Evolutionary conservation across 345 rosid species (phyloP).

Genomic region (Eucalyptus pauciflora): DNA sequence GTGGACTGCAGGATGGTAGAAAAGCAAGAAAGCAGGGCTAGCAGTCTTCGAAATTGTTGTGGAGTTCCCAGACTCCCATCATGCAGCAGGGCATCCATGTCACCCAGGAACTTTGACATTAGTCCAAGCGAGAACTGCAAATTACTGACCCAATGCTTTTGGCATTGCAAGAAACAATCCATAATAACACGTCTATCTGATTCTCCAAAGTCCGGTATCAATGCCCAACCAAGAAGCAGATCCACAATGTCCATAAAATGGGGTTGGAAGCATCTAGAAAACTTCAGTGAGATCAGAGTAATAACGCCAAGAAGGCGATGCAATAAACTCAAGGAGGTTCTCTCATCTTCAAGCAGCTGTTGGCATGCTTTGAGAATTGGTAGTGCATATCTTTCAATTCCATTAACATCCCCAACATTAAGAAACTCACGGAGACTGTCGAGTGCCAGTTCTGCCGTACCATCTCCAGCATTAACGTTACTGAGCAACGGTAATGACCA

Average conservation of each 20-base stretch:
- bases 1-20: constrained; percentile 75
- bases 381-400: constrained; percentile 65
- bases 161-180: constrained; percentile 90
- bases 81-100: constrained; percentile 81
- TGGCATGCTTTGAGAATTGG: constrained; percentile 78
- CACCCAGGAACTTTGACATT: constrained; percentile 67
- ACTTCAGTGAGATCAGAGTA: constrained; percentile 66
- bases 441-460: constrained; percentile 53
- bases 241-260: constrained; percentile 87
- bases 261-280: constrained; percentile 66
- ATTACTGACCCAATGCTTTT: constrained; percentile 81
- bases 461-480: constrained; percentile 55
- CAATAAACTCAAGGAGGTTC: constrained; percentile 73
- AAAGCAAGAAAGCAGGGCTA: constrained; percentile 91
- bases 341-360: constrained; percentile 87
- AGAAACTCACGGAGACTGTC: constrained; percentile 77
- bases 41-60: constrained; percentile 65
- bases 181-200: constrained; percentile 62
- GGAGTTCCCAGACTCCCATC: constrained; percentile 65
- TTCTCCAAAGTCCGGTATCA: constrained; percentile 71
- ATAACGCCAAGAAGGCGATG: constrained; percentile 48
- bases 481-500: constrained; percentile 85
- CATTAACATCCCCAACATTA: constrained; percentile 60
- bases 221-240: constrained; percentile 93
- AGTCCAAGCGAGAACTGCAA: constrained; percentile 78